Evolutionary conservation across 1,139 yeast genomes (phyloP), one percentile per base, ranked within the genome.

Genomic region (Ogataea hybrid): DNA sequence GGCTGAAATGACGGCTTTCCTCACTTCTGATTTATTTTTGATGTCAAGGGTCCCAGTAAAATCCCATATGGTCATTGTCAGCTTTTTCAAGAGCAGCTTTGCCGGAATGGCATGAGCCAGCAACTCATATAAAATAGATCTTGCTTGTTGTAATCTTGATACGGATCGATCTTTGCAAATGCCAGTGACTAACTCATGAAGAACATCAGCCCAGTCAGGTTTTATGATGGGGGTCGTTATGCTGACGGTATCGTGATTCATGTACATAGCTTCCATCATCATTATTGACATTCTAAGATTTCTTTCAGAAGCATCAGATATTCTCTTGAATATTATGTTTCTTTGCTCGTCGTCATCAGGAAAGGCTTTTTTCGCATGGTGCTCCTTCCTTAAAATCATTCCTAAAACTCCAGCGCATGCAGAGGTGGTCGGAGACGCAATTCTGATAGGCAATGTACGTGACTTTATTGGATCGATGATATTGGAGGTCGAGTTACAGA

Each of bases 21-120:
- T 73, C 2, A 73, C 65, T 1, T 56, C 12, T 29, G 50, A 53
- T 2, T 37, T 37, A 28, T 50, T 31, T 21, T 43, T 43, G 12
- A 59, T 40, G 3, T 41, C 44, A 9, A 44, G 41, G 35, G 51
- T 54, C 25, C 68, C 68, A 23, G 73, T 69, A 2, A 62, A 38
- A 48, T 47, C 51, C 53, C 89, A 60, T 45, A 90, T 65, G 35
- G 76, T 73, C 52, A 82, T 75, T 25, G 83, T 67, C 42, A 90
- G 66, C 14, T 75, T 79, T 58, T 86, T 88, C 53, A 92, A 68
- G 22, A 92, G 82, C 15, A 80, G 69, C 45, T 82, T 74, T 1
- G 97, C 83, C 1, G 98, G 97, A 36, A 94, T 89, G 54, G 97
- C 90, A 64, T 92, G 98, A 0, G 97, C 80, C 35, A 92, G 67